These are phyloP conservation scores for Fulvia fulva DNA, from an alignment of 2,329 filamentous ascomycete species.

Conservation along the genomic window DNA sequence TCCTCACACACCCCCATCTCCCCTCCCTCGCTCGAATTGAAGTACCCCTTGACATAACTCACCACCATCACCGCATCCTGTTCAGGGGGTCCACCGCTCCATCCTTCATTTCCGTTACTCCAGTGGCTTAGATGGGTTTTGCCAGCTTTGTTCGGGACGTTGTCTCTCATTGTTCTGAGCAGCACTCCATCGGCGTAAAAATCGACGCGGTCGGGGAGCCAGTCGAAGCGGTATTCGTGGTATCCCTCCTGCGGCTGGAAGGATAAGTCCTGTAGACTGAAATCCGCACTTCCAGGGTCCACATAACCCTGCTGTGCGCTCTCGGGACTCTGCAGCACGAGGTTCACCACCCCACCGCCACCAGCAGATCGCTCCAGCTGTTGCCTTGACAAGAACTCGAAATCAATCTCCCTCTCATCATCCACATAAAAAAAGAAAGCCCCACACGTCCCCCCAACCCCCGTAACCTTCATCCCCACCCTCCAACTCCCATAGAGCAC, in stretches of 20 bases:
- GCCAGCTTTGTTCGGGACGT: slow-evolving; percentile 54
- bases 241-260: slow-evolving; percentile 64
- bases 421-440: slow-evolving; percentile 83
- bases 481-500: slow-evolving; percentile 68
- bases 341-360: slow-evolving; percentile 57
- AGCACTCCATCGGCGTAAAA: slow-evolving; percentile 65
- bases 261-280: slow-evolving; percentile 54
- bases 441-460: slow-evolving; percentile 63
- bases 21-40: slow-evolving; percentile 55
- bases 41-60: slow-evolving; percentile 72
- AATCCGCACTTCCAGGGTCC: slow-evolving; percentile 57
- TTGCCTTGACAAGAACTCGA: slow-evolving; percentile 65
- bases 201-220: slow-evolving; percentile 56
- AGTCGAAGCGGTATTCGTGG: slow-evolving; percentile 80
- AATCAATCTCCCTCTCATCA: slow-evolving; percentile 75
- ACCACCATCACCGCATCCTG: slow-evolving; percentile 61
- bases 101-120: slow-evolving; percentile 69
- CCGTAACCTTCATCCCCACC: slow-evolving; percentile 61
- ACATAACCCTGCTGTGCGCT: slow-evolving; percentile 59
- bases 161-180: slow-evolving; percentile 51
- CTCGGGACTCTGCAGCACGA: slow-evolving; percentile 67
- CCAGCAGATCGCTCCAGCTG: not conserved
- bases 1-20: not conserved
- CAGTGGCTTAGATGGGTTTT: slow-evolving; percentile 69
- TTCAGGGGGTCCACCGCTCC: slow-evolving; percentile 67